A percentile compares a stretch with the other conserved stretches of the same genome.
phyloP scores from a whole-genome alignment of 768 basidiomycete genomes.

The Tricholoma hemisulphureum region DNA sequence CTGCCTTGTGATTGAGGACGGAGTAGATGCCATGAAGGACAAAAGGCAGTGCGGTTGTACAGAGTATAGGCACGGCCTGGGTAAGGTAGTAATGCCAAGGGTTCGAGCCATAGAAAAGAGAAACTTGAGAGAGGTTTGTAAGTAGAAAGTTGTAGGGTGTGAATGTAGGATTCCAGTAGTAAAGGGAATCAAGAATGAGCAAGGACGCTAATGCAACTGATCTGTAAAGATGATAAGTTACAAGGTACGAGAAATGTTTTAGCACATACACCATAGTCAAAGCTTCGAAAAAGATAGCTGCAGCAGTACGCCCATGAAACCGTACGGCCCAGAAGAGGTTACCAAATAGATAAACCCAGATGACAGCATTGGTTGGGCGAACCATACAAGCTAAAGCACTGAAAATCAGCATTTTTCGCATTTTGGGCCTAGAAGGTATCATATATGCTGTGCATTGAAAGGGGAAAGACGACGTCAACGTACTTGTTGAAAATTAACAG shows the following conservation, averaged over 20 bases:
- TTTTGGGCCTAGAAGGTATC: conserved; percentile 24
- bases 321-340: conserved; percentile 57
- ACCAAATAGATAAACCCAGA: conserved; percentile 75
- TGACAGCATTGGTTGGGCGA: conserved; percentile 84
- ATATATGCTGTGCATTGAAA: background rate
- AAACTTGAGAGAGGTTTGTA: conserved; percentile 81
- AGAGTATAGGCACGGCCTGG: conserved; percentile 83
- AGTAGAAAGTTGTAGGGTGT: conserved; percentile 81
- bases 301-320: conserved; percentile 27
- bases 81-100: conserved; percentile 87
- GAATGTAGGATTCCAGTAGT: conserved; percentile 64
- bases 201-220: conserved; percentile 24
- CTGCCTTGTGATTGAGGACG: conserved; percentile 24
- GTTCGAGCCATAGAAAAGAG: conserved; percentile 88
- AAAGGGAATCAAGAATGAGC: conserved; percentile 63
- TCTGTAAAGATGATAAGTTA: conserved; percentile 17
- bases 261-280: conserved; percentile 44
- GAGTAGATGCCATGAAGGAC: conserved; percentile 57
- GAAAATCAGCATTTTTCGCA: conserved; percentile 45
- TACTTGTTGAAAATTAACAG: conserved; percentile 43
- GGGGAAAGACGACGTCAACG: conserved; percentile 1
- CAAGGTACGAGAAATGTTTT: background rate
- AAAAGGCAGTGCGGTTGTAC: conserved; percentile 72
- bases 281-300: conserved; percentile 39
- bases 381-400: conserved; percentile 79